A percentile compares a stretch with the other conserved stretches of the same genome.
Evolutionary conservation across 2,329 filamentous ascomycete species (phyloP).

Genomic region (Aspergillus niger): DNA sequence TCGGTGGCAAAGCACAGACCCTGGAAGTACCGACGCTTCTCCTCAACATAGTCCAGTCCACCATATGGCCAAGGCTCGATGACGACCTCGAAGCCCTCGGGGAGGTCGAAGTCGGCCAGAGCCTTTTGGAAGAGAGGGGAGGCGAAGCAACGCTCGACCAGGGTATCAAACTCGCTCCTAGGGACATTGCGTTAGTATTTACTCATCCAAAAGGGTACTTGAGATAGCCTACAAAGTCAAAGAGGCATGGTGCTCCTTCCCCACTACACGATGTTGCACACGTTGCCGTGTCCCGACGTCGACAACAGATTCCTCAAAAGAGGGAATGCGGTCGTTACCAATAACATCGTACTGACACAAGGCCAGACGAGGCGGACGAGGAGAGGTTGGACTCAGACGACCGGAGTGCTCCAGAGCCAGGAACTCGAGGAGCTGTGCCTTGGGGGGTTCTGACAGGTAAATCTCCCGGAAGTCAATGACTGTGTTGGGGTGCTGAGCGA

Average conservation of each 20-base stretch:
- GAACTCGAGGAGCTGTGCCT: constrained; percentile 51
- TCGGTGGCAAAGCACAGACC: constrained; percentile 54
- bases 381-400: constrained; percentile 42
- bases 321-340: constrained; percentile 52
- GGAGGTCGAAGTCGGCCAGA: constrained; percentile 54
- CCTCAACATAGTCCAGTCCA: constrained; percentile 51
- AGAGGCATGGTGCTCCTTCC: constrained; percentile 51
- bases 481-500: constrained; percentile 31
- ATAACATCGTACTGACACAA: constrained; percentile 60
- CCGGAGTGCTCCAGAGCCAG: constrained; percentile 52
- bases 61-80: constrained; percentile 62
- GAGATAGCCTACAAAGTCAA: constrained; percentile 45
- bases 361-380: constrained; percentile 53
- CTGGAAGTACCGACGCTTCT: constrained; percentile 56
- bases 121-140: constrained; percentile 57
- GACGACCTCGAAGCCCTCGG: constrained; percentile 58
- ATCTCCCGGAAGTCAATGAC: constrained; percentile 53
- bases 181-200: background rate
- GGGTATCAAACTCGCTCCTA: constrained; percentile 51
- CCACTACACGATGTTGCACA: constrained; percentile 50
- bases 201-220: no score
- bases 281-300: constrained; percentile 48
- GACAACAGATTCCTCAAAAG: constrained; percentile 58
- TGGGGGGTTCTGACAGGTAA: constrained; percentile 54
- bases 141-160: constrained; percentile 53